A percentile compares a stretch with the other conserved stretches of the same genome.
Evolutionary conservation across 1,284 basidiomycete genomes (phyloP).

Genomic region (Apiotrichum sp.): DNA sequence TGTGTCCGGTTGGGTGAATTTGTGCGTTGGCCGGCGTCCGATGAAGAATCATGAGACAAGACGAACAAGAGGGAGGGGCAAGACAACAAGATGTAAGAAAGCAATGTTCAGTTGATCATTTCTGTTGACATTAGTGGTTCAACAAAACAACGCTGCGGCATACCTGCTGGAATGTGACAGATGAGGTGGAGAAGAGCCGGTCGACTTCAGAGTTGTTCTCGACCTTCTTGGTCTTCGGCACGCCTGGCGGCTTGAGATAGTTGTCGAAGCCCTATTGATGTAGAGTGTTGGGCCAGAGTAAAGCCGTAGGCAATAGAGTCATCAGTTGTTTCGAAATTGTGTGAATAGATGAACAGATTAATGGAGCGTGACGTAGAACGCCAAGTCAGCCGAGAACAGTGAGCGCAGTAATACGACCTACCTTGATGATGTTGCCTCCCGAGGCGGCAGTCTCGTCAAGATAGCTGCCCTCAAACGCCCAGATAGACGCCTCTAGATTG

Average conservation of each 20-base stretch:
- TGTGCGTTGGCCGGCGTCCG: no score
- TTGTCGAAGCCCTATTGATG: slow-evolving; percentile 47
- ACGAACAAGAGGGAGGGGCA: no score
- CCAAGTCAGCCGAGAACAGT: no score
- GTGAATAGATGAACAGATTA: not conserved
- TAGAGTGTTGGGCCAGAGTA: not conserved
- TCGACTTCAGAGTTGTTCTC: slow-evolving; percentile 44
- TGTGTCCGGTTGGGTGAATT: no score
- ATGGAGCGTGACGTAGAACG: no score
- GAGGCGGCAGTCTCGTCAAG: slow-evolving; percentile 45
- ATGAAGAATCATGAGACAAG: no score
- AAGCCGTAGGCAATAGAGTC: no score
- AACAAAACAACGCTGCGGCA: slow-evolving; percentile 6
- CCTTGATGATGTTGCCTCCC: slow-evolving; percentile 49
- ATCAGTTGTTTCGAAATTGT: no score
- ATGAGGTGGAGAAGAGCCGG: slow-evolving; percentile 47
- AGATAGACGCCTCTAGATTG: slow-evolving; percentile 48
- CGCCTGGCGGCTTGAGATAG: slow-evolving; percentile 47
- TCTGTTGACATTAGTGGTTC: slow-evolving; percentile 5
- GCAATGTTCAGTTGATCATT: slow-evolving; percentile 5
- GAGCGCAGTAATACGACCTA: slow-evolving; percentile 11
- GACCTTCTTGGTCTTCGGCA: slow-evolving; percentile 40
- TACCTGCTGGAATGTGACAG: slow-evolving; percentile 46
- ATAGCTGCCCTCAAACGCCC: slow-evolving; percentile 51
- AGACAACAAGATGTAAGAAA: no score